Conservation (phyloP, 2,329 filamentous ascomycete species). For the Colletotrichum caudatum region DNA sequence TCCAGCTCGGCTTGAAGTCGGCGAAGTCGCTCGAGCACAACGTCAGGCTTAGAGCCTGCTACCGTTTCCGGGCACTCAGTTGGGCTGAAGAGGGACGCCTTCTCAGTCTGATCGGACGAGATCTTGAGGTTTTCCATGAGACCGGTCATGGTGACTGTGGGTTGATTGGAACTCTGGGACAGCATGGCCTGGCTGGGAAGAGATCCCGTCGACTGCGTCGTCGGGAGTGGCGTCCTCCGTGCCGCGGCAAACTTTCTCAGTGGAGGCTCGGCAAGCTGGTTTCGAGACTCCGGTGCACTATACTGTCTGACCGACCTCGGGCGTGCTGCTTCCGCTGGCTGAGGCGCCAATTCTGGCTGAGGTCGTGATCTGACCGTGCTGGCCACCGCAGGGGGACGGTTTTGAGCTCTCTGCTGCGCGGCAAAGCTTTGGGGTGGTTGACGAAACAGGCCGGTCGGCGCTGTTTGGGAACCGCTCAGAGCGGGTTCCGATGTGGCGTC, state of each 20-base stretch:
- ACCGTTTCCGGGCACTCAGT: constrained; percentile 64
- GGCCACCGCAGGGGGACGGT: constrained; percentile 54
- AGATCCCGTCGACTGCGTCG: constrained; percentile 38
- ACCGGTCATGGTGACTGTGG: constrained; percentile 37
- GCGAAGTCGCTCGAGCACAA: constrained; percentile 67
- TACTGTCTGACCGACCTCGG: constrained; percentile 38
- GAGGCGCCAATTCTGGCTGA: constrained; percentile 21
- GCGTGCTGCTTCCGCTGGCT: constrained; percentile 30
- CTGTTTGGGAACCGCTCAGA: constrained; percentile 49
- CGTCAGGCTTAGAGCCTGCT: constrained; percentile 67
- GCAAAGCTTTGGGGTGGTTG: constrained; percentile 74
- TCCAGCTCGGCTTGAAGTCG: constrained; percentile 71
- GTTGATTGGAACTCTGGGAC: constrained; percentile 28
- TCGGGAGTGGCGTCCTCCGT: constrained; percentile 39
- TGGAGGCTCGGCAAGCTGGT: constrained; percentile 33
- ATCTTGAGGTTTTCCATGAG: constrained; percentile 45
- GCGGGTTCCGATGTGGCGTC: constrained; percentile 51
- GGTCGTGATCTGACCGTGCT: constrained; percentile 49
- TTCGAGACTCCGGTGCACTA: constrained; percentile 33
- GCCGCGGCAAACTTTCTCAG: constrained; percentile 30
- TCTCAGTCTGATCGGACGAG: constrained; percentile 46
- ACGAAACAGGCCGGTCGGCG: constrained; percentile 59
- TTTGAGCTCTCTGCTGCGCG: constrained; percentile 72
- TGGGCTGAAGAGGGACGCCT: constrained; percentile 67
- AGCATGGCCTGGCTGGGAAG: constrained; percentile 32